Evolutionary conservation across 2,329 filamentous ascomycete genomes (phyloP), one percentile per base, ranked within the genome.

Genomic region (Colletotrichum caudatum): DNA sequence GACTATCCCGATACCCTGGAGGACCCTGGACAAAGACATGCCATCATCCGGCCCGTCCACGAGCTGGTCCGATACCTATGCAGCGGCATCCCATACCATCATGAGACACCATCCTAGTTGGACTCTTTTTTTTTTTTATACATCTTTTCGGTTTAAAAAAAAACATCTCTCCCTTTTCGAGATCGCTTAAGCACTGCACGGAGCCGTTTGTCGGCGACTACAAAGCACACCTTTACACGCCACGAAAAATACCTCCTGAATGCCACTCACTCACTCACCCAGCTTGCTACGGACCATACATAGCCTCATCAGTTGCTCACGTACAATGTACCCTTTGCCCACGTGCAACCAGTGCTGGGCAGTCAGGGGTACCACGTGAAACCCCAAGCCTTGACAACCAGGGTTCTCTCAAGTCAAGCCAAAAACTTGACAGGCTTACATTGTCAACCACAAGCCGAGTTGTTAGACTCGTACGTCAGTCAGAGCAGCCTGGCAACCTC

Each of bases 1-100:
- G 68, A 18, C 51, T 23, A 37, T 33, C 44, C 44, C 23, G 64
- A 46, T 58, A 39, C 50, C 64, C 58, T 37, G 16, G 58, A 51
- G 51, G 64, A 67, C 57, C 68, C 68, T 63, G 51, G 26, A 20
- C 26, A 58, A 51, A 56, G 51, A 62, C 68, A 67, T 58, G 68
- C 23, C 68, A 58, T 71, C 69, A 71, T 37, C 46, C 64, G 58
- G 41, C 35, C 35, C 53, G 64, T 53, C 53, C 69, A 71, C 64
- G 64, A 62, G 69, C 26, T 57, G 29, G 50, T 62, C 68, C 41
- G 37, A 29, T 58, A 29, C 29, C 29, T 29, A 56, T 37, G 16
- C 46, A 53, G 50, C 54, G 35, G 59, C 64, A 59, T 71, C 64
- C 64, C 64, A 71, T 41, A 62, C 58, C 58, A 62, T 68, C 58